A percentile compares a stretch with the other conserved stretches of the same genome.
Evolutionary conservation across 2,329 filamentous ascomycete genomes (phyloP).

Genomic region (Diaporthe citrichinensis): DNA sequence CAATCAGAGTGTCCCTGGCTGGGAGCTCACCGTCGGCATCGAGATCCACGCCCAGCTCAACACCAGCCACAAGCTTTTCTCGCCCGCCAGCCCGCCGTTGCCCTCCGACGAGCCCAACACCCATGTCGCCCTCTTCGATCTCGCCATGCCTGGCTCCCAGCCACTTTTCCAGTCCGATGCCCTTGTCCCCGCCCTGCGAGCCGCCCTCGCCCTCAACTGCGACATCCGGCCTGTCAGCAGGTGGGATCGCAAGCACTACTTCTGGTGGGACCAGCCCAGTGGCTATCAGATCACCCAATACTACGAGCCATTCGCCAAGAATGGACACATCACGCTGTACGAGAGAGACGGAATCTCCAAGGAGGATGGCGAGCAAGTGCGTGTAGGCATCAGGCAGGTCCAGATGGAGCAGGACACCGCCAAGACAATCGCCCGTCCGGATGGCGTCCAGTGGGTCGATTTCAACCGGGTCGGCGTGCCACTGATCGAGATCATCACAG

Average conservation of each 20-base stretch:
- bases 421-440: conserved; percentile 87
- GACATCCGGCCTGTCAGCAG: conserved; percentile 81
- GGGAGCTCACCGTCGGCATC: conserved; percentile 96
- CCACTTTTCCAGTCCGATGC: conserved; percentile 87
- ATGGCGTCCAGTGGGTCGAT: conserved; percentile 83
- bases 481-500: conserved; percentile 94
- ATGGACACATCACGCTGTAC: conserved; percentile 80
- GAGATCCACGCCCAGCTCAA: conserved; percentile 98
- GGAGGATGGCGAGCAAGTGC: conserved; percentile 78
- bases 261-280: conserved; percentile 97
- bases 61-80: conserved; percentile 91
- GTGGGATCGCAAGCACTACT: conserved; percentile 98
- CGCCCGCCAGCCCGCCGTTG: conserved; percentile 64
- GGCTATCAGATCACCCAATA: conserved; percentile 99
- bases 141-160: conserved; percentile 90
- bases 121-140: conserved; percentile 90
- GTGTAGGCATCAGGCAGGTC: conserved; percentile 89
- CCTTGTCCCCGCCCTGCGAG: conserved; percentile 89
- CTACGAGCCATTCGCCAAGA: conserved; percentile 79
- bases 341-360: conserved; percentile 84
- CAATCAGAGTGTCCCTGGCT: conserved; percentile 73
- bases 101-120: conserved; percentile 81
- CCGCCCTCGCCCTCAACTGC: conserved; percentile 87
- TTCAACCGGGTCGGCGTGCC: conserved; percentile 94
- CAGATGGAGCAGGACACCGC: conserved; percentile 99